Conservation (phyloP, 106 monocot species). For the Acanthochlamys bracteata region DNA sequence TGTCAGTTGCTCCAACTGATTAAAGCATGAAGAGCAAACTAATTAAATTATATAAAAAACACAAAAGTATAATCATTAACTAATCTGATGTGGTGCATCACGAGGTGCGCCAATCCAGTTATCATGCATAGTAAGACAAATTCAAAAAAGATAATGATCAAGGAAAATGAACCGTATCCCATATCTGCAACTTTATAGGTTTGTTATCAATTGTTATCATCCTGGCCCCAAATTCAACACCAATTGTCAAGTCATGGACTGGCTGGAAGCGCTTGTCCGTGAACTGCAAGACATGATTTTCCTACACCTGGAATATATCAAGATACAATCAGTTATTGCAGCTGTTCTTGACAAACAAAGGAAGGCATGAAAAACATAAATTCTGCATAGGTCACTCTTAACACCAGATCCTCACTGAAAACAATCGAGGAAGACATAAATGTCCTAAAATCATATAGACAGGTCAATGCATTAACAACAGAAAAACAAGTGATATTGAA, state of each 20-base stretch:
- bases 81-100: not conserved
- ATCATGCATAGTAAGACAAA: not conserved
- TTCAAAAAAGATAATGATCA: not conserved
- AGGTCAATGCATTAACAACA: too few relatives aligned
- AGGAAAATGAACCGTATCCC: constrained; percentile 72
- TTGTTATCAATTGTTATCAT: constrained; percentile 92
- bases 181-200: constrained; percentile 93
- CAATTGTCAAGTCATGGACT: constrained; percentile 89
- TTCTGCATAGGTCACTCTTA: too few relatives aligned
- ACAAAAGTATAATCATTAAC: not conserved
- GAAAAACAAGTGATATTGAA: too few relatives aligned
- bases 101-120: not conserved
- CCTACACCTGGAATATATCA: constrained; percentile 60
- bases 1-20: not conserved
- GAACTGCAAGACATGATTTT: constrained; percentile 98
- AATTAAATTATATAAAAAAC: not conserved
- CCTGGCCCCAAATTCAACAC: constrained; percentile 87
- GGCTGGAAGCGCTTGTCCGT: constrained; percentile 94
- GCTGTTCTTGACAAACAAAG: not conserved
- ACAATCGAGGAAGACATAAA: too few relatives aligned
- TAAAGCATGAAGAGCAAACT: not conserved
- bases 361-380: too few relatives aligned
- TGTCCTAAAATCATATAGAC: too few relatives aligned
- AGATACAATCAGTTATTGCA: not conserved
- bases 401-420: too few relatives aligned